Evolutionary conservation across 345 rosid genomes (phyloP), one percentile per base, ranked within the genome.

Genomic region (Eucalyptus polyanthemos): DNA sequence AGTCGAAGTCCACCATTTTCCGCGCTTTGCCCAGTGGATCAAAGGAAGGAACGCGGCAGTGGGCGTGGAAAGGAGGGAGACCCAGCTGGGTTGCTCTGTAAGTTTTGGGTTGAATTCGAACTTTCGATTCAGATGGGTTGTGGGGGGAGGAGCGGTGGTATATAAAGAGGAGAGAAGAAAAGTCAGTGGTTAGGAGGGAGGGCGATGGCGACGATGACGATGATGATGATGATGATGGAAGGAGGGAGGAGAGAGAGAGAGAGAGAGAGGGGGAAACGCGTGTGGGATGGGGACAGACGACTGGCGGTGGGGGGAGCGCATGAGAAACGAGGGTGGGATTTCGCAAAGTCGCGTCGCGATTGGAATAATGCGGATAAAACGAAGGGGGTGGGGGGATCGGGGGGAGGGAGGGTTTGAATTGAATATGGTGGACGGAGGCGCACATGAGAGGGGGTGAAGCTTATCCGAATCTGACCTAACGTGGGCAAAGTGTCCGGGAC

Each of bases 1-100:
- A 93, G 86, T 94, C 95, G 72, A 97, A 88, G 92, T 95, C 97
- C 62, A 95, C 95, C 99, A 97, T 97, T 56, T 56, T 88, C 90
- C 12, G 21, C n/a, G 80, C 15, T 21, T 2, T 1, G 3, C 85
- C 15, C 16, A 11, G 1, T 40, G 0, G 4, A 37, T 21, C 29
- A 2, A 76, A 40, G 47, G 5, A 11, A 37, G 5, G 81, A 24
- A 37, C 4, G 4, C 44, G 80, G 34, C 44, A 9, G 10, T 5
- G 80, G 80, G 80, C 2, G 76, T 8, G 76, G 76, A 31, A 31
- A 31, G 80, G 22, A 31, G 1, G 11, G 80, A 67, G 80, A 31
- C 80, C 40, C 3, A 16, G 42, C 80, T 16, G 76, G 12, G 22
- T 10, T 10, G 44, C 19, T n/a, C 15, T 9, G 80, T 5, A 9